Evolutionary conservation across 2,329 filamentous ascomycete genomes (phyloP), one percentile per base, ranked within the genome.

Genomic region (Aspergillus melleus): DNA sequence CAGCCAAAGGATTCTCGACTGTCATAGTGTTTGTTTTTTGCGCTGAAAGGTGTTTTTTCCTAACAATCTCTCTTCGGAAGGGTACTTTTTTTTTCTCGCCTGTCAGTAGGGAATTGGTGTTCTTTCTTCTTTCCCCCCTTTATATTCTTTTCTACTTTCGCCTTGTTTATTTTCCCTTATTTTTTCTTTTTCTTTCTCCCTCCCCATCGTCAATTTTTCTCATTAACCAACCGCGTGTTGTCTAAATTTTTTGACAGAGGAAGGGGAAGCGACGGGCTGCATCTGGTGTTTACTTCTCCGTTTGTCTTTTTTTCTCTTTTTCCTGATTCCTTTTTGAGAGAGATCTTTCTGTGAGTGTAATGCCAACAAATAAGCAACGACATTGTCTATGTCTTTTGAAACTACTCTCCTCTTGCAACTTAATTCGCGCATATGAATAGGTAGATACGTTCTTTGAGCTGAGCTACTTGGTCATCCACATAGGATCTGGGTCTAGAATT

Each of bases 331-430:
- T 54, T 49, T 54, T 54, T 62, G 32, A 54, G 44, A 49, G 64
- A 63, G 65, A 63, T 62, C 57, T 65, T 66, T 60, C 59, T 68
- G 66, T 70, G 66, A 68, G 68, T 68, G 66, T 70, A 69, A 69
- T 67, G 68, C 65, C 65, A 68, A 70, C 64, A 68, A 68, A 68
- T 70, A 65, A 67, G 66, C 64, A 69, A 69, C 64, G 64, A 65
- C 67, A 68, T 65, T 51, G 62, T 42, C 6, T 9, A 42, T 69
- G 63, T 68, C 66, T 62, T 68, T 64, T 59, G 59, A 63, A 46
- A 20, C 39, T 50, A 36, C 32, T 36, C 32, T 2, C 3, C 32
- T 36, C 32, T 22, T 29, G 26, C 26, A 29, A 2, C 16, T 9
- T n/a, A 5, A 36, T n/a, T 42, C 14, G 16, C 6, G 16, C 0